Evolutionary conservation across 805 yeast genomes (phyloP).

Genomic region (Candida arabinofermentans): DNA sequence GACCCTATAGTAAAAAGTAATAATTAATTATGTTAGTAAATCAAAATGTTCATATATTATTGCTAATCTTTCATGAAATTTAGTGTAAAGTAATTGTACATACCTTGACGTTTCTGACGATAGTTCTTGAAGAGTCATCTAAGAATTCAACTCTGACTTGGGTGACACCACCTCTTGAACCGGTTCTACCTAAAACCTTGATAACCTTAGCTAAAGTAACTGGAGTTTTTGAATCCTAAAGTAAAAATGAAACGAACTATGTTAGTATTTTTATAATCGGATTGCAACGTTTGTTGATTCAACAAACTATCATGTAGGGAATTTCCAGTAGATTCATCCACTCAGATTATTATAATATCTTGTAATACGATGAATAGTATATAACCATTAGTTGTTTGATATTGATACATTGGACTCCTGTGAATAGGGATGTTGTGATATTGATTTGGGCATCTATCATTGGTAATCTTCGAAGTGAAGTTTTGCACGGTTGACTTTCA

Average conservation of each 20-base stretch:
- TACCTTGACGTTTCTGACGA: conserved; percentile 88
- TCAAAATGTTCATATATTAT: neutral
- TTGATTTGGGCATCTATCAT: too few species aligned
- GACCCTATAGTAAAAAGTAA: conserved; percentile 44
- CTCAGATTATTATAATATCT: too few species aligned
- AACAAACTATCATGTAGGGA: too few species aligned
- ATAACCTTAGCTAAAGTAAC: conserved; percentile 99
- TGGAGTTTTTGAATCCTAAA: conserved; percentile 69
- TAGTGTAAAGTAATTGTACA: conserved; percentile 1
- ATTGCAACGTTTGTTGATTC: too few species aligned
- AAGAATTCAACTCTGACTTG: conserved; percentile 97
- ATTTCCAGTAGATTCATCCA: too few species aligned
- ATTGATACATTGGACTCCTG: too few species aligned
- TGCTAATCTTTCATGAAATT: neutral
- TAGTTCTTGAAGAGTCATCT: conserved; percentile 92
- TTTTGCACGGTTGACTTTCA: too few species aligned
- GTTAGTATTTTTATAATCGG: conserved; percentile 6
- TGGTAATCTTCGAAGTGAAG: too few species aligned
- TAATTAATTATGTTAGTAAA: conserved; percentile 9
- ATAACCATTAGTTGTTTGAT: too few species aligned
- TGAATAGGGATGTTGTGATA: too few species aligned
- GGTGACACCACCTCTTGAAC: conserved; percentile 99
- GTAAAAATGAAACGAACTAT: neutral
- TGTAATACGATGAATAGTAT: too few species aligned
- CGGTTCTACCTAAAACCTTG: conserved; percentile 99